Base-by-base conservation (phyloP, 345 rosid species). In the Eucalyptus cloeziana region DNA sequence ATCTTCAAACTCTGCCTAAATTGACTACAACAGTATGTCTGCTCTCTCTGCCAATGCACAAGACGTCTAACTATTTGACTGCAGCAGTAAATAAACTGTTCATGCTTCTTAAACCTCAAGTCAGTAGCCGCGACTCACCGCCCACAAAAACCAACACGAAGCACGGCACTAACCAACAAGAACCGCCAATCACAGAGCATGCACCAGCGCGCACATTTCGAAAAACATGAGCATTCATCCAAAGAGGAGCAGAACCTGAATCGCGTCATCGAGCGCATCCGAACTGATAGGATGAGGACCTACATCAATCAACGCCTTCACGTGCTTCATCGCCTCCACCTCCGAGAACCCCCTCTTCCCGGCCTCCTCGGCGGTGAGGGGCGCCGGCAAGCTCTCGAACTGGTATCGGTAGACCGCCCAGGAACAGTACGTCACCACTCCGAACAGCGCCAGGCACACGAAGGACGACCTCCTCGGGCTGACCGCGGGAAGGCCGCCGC, bases 311-410 rank as follows among this genome's bases (percentile, higher is more conserved):
- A 98, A 91, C 47, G 94, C 96, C 90, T 89, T 88, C 25, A 97
- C 97, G 90, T 98, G 99, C 87, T 94, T 92, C 91, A 95, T 90
- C 4, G 99, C 98, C 89, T 94, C 95, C 76, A 93, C 89, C 92
- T 98, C 99, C 60, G 99, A 97, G 89, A 98, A 98, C 16, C 99
- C 98, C 80, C 98, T 93, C 89, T 96, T 97, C 22, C 99, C 99
- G n/a, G 97, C 98, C 91, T 95, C 96, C 86, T 93, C 94, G 4
- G 96, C 92, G 11, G 94, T 94, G 30, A 97, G 95, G 4, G 98
- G 98, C 87, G 22, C 52, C 21, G 99, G 99, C 93, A 98, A 86
- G 88, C 27, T 92, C 91, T 92, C 94, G 88, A 79, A 92, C 93
- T 98, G 99, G 85, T 94, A 93, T 24, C 86, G 67, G 87, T 96